Evolutionary conservation across 805 yeast species (phyloP), one percentile per base, ranked within the genome.

Genomic region (Candida cerambycidarum): DNA sequence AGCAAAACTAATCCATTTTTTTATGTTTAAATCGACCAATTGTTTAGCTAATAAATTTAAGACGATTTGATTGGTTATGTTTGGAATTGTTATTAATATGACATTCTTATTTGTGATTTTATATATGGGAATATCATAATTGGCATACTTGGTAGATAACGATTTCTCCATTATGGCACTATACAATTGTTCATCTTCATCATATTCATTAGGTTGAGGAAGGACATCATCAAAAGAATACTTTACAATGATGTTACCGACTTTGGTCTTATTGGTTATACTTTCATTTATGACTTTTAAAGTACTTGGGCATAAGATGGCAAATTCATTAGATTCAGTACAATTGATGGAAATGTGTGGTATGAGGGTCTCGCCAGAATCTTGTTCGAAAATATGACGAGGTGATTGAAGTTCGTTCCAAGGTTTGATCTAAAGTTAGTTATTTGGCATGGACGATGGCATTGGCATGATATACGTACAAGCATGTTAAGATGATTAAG

Each of bases 151-250:
- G 7, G 57, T 32, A n/a, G 39, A 45, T 27, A 50, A 44, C 8
- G 58, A 50, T 37, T 54, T 58, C 34, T 41, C 42, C 43, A 44
- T 48, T 9, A 62, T 56, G 4, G 73, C 73, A 3, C 58, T 30
- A 54, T 76, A 76, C 37, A 77, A 60, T 51, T 76, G 81, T 45
- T 73, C 78, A 40, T 72, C 76, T 41, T 75, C 80, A 47, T 75
- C 78, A 44, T 58, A 74, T 9, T 71, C 76, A 16, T 36, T 18
- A 25, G 32, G 11, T 9, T 23, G 29, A 3, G 37, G 38, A n/a
- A 38, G 23, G 7, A 28, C 17, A 9, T 41, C 32, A 3, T 40
- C 38, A 27, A 40, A 25, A 1, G 23, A n/a, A 15, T 42, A 37
- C 23, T 42, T 31, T 2, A 42, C 16, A 7, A 12, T 12, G 4